phyloP scores from a whole-genome alignment of 2,329 filamentous ascomycete species.

The Monosporascus sp. region DNA sequence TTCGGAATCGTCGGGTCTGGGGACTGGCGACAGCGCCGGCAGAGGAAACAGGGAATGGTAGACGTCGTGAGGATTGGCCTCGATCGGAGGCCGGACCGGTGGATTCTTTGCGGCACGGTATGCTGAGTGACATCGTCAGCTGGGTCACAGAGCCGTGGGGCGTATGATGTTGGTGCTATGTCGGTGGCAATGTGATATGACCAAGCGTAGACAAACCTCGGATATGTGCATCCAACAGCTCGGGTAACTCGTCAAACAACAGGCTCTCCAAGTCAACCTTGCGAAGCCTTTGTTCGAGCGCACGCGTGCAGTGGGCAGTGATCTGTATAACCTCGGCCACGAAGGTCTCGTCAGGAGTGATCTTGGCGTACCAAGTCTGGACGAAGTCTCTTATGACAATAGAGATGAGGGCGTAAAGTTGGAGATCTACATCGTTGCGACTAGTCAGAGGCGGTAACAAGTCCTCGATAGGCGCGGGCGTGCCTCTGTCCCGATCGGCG shows the following conservation, averaged over 20 bases:
- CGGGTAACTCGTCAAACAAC: conserved; percentile 81
- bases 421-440: conserved; percentile 86
- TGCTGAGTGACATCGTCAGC: conserved; percentile 43
- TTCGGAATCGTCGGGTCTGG: conserved; percentile 46
- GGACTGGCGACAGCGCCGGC: conserved; percentile 74
- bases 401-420: conserved; percentile 88
- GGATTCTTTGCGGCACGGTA: conserved; percentile 64
- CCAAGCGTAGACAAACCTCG: conserved; percentile 51
- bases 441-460: conserved; percentile 87
- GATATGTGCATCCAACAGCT: conserved; percentile 74
- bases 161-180: neutral
- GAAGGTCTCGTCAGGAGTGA: conserved; percentile 85
- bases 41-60: conserved; percentile 84
- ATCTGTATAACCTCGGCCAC: conserved; percentile 83
- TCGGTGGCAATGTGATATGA: neutral
- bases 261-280: conserved; percentile 78
- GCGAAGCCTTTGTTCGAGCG: conserved; percentile 78
- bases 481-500: conserved; percentile 48
- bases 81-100: conserved; percentile 52
- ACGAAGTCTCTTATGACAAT: conserved; percentile 88
- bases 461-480: conserved; percentile 65
- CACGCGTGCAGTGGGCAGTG: conserved; percentile 86
- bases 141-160: neutral
- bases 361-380: conserved; percentile 86
- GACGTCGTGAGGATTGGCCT: conserved; percentile 58